phyloP scores from a whole-genome alignment of 2,329 filamentous ascomycete genomes.

The Aaosphaeria arxii region DNA sequence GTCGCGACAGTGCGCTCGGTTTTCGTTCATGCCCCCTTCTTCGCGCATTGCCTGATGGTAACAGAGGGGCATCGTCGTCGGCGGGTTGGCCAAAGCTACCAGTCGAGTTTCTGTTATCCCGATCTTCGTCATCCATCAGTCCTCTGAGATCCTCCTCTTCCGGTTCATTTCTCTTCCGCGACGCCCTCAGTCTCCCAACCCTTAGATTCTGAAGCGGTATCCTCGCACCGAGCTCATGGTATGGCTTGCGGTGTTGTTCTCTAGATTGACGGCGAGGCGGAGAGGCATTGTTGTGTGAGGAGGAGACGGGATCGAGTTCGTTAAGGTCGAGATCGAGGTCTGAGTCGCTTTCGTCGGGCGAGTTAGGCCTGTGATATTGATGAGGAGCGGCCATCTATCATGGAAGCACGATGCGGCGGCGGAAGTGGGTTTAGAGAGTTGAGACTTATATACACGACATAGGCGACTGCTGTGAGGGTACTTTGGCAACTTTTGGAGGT shows the following conservation, averaged over 20 bases:
- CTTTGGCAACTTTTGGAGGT: not conserved
- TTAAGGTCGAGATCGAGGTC: constrained; percentile 75
- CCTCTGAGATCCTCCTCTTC: constrained; percentile 65
- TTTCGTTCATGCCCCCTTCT: constrained; percentile 20
- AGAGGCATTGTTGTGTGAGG: constrained; percentile 19
- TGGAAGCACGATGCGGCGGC: constrained; percentile 10
- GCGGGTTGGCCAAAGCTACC: constrained; percentile 55
- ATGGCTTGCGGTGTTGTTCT: constrained; percentile 25
- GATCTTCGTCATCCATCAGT: constrained; percentile 63
- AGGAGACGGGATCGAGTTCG: constrained; percentile 66
- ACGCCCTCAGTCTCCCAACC: constrained; percentile 44
- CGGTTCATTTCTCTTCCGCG: constrained; percentile 43
- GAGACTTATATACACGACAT: constrained; percentile 10
- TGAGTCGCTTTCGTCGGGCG: constrained; percentile 64
- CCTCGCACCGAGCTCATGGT: constrained; percentile 46
- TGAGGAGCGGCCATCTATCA: constrained; percentile 47
- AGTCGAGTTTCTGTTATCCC: constrained; percentile 55
- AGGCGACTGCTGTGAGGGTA: constrained; percentile 1
- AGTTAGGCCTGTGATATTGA: constrained; percentile 52
- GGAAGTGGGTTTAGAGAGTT: constrained; percentile 3
- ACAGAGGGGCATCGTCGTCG: constrained; percentile 73
- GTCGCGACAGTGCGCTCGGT: constrained; percentile 40
- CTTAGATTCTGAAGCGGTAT: constrained; percentile 68
- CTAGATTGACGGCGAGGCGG: constrained; percentile 26
- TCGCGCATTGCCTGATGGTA: constrained; percentile 44